Conservation (phyloP, 75 land plant genomes). For the Cunninghamia lanceolata region DNA sequence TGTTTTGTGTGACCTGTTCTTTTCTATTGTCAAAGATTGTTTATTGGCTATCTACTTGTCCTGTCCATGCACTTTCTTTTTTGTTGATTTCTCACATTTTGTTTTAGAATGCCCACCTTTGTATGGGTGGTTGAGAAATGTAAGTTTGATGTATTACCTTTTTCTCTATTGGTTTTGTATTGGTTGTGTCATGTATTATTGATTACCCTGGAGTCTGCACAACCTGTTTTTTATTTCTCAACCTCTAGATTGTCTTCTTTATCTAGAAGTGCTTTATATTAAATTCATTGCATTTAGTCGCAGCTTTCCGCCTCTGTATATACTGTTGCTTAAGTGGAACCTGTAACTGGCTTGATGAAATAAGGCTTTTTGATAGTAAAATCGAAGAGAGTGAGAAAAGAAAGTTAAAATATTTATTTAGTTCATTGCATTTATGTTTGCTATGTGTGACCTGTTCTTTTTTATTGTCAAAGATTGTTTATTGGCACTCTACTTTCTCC, state of each 20-base stretch:
- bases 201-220: neutral
- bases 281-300: neutral
- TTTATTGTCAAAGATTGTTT: neutral
- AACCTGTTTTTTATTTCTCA: neutral
- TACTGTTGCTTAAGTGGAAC: neutral
- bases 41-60: neutral
- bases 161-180: neutral
- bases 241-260: neutral
- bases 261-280: neutral
- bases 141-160: neutral
- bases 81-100: neutral
- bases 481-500: neutral
- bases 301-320: neutral
- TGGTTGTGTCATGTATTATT: neutral
- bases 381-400: neutral
- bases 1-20: neutral
- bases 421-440: too few relatives aligned
- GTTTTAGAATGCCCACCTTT: constrained; percentile 8
- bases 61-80: neutral
- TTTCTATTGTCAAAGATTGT: neutral
- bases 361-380: neutral
- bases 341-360: neutral
- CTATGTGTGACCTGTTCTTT: neutral
- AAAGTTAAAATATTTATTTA: neutral
- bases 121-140: neutral